These are phyloP conservation scores for Picea abies DNA, from an alignment of 83 land plant genomes.

Conservation along the genomic window DNA sequence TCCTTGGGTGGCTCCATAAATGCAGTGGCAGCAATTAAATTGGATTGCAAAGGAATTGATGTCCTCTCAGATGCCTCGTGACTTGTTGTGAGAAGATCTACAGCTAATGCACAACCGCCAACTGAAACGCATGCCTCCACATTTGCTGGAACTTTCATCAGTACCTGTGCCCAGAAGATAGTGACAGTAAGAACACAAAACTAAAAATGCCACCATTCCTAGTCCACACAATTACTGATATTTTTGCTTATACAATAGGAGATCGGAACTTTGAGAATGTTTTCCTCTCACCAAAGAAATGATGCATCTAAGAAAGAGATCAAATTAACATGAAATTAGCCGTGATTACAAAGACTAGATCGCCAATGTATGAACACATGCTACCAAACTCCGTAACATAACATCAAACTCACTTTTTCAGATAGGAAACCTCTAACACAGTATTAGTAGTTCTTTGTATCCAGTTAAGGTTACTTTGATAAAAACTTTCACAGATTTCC, in stretches of 20 bases:
- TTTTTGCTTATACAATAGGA: conserved; percentile 9
- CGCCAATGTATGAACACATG: neutral
- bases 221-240: neutral
- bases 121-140: conserved; percentile 95
- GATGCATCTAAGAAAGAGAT: neutral
- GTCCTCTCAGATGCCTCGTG: conserved; percentile 99
- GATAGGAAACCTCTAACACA: neutral
- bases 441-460: neutral
- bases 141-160: conserved; percentile 89
- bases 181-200: neutral
- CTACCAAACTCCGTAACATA: neutral
- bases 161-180: conserved; percentile 50
- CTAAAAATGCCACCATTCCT: neutral
- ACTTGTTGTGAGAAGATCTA: conserved; percentile 89
- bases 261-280: no score
- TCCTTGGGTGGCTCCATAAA: conserved; percentile 98
- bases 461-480: neutral
- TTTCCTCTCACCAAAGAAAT: no score
- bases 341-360: neutral
- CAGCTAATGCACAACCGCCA: conserved; percentile 96
- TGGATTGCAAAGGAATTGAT: conserved; percentile 94
- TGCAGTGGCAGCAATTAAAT: conserved; percentile 94
- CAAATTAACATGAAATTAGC: neutral
- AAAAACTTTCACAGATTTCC: neutral
- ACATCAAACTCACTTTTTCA: neutral